These are phyloP conservation scores for Leccinum griseonigrum DNA, from an alignment of 1,284 basidiomycete genomes.

Conservation along the genomic window DNA sequence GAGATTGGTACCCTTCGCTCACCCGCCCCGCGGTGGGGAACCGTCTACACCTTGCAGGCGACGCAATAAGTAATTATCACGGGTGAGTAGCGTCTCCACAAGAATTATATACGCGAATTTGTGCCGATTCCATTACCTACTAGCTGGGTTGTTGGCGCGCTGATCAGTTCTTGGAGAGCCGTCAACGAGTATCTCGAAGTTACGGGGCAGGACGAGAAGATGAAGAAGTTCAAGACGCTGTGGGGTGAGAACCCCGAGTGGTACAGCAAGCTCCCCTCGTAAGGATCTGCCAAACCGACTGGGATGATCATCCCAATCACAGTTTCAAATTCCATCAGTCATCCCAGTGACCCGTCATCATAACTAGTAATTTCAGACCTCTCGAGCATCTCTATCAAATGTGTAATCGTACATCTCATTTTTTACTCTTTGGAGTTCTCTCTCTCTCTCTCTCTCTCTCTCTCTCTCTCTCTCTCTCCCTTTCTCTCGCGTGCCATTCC, in stretches of 20 bases:
- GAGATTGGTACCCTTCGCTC: no score
- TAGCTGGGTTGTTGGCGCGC: slow-evolving; percentile 26
- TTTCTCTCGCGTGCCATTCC: background rate
- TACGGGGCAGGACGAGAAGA: background rate
- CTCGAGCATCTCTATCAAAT: background rate
- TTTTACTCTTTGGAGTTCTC: background rate
- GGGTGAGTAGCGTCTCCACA: background rate
- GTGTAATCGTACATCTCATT: background rate
- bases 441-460: no score
- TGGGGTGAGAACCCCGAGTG: slow-evolving; percentile 17
- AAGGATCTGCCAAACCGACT: no score
- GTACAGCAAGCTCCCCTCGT: background rate
- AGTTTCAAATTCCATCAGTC: background rate
- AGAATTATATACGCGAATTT: background rate
- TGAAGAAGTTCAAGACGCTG: slow-evolving; percentile 6
- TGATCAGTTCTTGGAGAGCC: slow-evolving; percentile 10
- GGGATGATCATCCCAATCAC: background rate
- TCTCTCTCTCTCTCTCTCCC: no score
- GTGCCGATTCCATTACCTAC: background rate
- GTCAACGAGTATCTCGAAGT: no score
- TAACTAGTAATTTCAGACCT: background rate
- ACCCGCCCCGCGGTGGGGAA: no score
- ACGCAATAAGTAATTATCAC: background rate
- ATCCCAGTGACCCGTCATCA: background rate
- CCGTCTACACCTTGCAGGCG: background rate